Conservation (phyloP, 352 stramenopile species). For the Elongisporangium senticosum region DNA sequence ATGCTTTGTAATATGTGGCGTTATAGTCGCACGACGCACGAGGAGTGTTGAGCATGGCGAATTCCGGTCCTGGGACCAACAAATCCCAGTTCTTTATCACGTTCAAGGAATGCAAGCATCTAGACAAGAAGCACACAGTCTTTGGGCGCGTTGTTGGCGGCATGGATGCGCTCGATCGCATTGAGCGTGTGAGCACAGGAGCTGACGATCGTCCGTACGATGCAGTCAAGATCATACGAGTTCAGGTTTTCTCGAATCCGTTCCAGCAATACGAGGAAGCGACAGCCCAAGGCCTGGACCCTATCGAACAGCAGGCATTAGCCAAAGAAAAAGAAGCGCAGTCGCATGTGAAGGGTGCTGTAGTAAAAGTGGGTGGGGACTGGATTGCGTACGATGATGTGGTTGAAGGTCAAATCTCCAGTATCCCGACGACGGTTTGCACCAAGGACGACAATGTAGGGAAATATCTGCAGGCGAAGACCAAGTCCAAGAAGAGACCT, state of each 20-base stretch:
- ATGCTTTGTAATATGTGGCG: not conserved
- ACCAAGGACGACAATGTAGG: constrained; percentile 49
- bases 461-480: constrained; percentile 53
- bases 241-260: constrained; percentile 86
- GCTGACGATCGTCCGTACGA: constrained; percentile 79
- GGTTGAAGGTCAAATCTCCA: constrained; percentile 44
- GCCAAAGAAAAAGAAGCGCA: constrained; percentile 54
- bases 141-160: constrained; percentile 95
- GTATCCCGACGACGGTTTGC: constrained; percentile 32
- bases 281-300: constrained; percentile 44
- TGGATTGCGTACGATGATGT: constrained; percentile 80
- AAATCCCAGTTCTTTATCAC: constrained; percentile 99
- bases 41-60: constrained; percentile 96
- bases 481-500: constrained; percentile 6
- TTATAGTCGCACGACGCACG: constrained; percentile 73
- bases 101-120: constrained; percentile 91
- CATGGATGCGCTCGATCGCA: constrained; percentile 72
- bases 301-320: constrained; percentile 22
- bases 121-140: constrained; percentile 98
- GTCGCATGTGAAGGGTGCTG: constrained; percentile 49
- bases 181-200: constrained; percentile 74
- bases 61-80: constrained; percentile 94
- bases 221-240: constrained; percentile 72
- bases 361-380: constrained; percentile 72
- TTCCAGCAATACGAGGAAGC: constrained; percentile 84